These are phyloP conservation scores for Gossypioides kirkii DNA, from an alignment of 345 rosid species.

Conservation along the genomic window DNA sequence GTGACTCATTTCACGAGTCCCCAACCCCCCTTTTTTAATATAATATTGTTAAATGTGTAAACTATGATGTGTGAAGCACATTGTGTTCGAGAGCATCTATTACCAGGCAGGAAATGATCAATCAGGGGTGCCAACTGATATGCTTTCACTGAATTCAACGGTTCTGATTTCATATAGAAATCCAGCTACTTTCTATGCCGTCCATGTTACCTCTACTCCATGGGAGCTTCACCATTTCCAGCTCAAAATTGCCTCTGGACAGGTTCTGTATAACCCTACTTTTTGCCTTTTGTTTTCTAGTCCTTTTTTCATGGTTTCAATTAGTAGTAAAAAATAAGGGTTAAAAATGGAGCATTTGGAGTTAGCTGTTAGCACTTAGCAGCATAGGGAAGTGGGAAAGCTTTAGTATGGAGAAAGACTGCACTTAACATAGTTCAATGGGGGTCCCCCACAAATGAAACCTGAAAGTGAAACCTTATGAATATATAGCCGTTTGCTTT, in stretches of 20 bases:
- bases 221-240: conserved; percentile 65
- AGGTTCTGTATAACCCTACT: conserved; percentile 29
- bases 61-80: conserved; percentile 38
- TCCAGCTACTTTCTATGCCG: conserved; percentile 80
- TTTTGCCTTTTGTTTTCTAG: neutral
- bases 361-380: neutral
- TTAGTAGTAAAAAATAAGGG: conserved; percentile 14
- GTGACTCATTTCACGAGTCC: neutral
- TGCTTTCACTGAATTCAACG: conserved; percentile 90
- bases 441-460: neutral
- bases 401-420: neutral
- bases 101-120: conserved; percentile 85
- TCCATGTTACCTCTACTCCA: conserved; percentile 85
- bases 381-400: conserved; percentile 14
- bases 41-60: too few species aligned
- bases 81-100: conserved; percentile 70
- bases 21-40: too few species aligned
- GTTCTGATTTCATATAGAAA: conserved; percentile 74
- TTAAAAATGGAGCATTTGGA: conserved; percentile 6
- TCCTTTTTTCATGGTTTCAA: neutral
- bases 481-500: neutral
- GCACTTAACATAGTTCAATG: neutral
- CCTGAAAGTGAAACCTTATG: too few species aligned
- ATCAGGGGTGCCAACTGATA: conserved; percentile 87
- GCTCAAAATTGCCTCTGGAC: conserved; percentile 78